Evolutionary conservation across 1,139 yeast genomes (phyloP).

Genomic region (Geotrichum citri-aurantii): DNA sequence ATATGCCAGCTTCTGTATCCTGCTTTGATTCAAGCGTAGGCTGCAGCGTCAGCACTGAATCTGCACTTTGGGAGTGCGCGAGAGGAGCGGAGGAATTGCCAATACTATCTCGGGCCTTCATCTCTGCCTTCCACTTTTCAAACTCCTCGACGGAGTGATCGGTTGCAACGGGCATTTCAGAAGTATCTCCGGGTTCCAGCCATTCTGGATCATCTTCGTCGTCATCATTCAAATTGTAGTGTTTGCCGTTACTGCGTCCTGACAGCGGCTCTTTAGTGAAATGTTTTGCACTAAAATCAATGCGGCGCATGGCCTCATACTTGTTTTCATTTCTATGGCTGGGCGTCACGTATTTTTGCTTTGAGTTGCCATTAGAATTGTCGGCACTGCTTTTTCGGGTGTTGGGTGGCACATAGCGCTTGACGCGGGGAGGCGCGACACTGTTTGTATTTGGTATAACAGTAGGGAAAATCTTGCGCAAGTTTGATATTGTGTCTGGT

Average conservation of each 20-base stretch:
- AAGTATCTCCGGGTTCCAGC: constrained; percentile 19
- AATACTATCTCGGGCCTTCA: constrained; percentile 26
- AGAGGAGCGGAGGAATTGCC: constrained; percentile 2
- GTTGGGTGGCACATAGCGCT: background rate
- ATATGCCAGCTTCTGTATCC: background rate
- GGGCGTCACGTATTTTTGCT: background rate
- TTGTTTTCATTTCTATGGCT: background rate
- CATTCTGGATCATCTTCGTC: constrained; percentile 18
- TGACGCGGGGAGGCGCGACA: background rate
- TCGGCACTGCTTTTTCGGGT: background rate
- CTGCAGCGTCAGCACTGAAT: constrained; percentile 11
- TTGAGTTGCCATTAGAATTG: background rate
- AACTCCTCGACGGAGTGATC: constrained; percentile 29
- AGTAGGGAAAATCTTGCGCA: background rate
- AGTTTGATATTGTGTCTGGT: background rate
- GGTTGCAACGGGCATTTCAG: constrained; percentile 15
- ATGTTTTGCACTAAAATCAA: background rate
- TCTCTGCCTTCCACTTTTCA: constrained; percentile 32
- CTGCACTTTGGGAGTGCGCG: background rate
- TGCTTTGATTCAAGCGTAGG: background rate
- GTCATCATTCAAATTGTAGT: background rate
- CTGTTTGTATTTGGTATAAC: background rate
- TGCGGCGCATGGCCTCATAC: background rate
- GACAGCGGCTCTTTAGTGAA: background rate
- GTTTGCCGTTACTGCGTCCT: background rate